These are phyloP conservation scores for Prosopis cineraria DNA, from an alignment of 306 rosid species.

Conservation along the genomic window DNA sequence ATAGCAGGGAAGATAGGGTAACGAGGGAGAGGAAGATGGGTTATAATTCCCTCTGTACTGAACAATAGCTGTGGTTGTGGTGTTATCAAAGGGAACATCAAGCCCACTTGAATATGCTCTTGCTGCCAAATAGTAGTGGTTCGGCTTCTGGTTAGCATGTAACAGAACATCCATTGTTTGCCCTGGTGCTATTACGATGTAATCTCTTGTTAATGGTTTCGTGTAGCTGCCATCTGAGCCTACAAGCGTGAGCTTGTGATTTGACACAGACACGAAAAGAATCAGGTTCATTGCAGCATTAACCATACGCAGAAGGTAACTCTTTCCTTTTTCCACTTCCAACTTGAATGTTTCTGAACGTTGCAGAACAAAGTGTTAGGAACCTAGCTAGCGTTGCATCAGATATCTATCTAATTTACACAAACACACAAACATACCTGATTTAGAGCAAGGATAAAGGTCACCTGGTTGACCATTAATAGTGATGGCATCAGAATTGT, in stretches of 20 bases:
- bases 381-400: too few species aligned
- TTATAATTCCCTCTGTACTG: constrained; percentile 42
- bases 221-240: constrained; percentile 44
- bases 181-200: constrained; percentile 53
- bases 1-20: constrained; percentile 35
- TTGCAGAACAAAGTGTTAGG: background rate
- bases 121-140: constrained; percentile 45
- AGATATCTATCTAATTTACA: too few species aligned
- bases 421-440: constrained; percentile 11
- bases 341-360: constrained; percentile 39
- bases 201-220: constrained; percentile 38
- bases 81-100: constrained; percentile 36
- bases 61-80: constrained; percentile 46
- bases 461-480: constrained; percentile 56
- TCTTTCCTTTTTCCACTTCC: constrained; percentile 43
- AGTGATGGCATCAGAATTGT: constrained; percentile 43
- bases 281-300: constrained; percentile 44
- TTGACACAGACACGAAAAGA: constrained; percentile 45
- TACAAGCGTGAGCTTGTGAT: constrained; percentile 54
- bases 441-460: constrained; percentile 41
- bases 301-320: constrained; percentile 48
- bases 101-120: constrained; percentile 37
- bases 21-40: constrained; percentile 13
- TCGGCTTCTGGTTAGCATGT: constrained; percentile 43
- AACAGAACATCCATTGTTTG: constrained; percentile 52